Percentiles rank a stretch among this genome's conserved stretches.
Evolutionary conservation across 106 monocot species (phyloP).

Genomic region (Dactylorhiza incarnata): DNA sequence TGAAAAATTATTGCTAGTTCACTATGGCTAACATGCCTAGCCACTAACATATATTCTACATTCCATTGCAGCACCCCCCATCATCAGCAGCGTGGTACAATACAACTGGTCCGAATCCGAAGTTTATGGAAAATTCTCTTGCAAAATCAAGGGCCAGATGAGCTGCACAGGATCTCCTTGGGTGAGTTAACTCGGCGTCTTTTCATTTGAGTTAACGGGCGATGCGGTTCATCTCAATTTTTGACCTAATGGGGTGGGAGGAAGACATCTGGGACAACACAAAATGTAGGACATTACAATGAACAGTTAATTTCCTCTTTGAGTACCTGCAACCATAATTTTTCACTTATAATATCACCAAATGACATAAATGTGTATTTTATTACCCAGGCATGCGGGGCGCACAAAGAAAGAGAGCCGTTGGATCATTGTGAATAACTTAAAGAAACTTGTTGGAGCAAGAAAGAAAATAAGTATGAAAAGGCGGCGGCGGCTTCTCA

Average conservation of each 20-base stretch:
- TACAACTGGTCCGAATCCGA: not conserved
- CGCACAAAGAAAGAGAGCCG: too few species aligned
- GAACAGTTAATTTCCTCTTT: not conserved
- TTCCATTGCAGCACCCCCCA: not conserved
- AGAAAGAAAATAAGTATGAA: not conserved
- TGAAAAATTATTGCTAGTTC: not conserved
- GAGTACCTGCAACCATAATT: not conserved
- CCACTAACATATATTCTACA: slow-evolving; percentile 12
- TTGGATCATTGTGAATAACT: too few species aligned
- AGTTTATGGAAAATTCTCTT: not conserved
- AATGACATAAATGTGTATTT: not conserved
- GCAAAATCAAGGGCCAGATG: not conserved
- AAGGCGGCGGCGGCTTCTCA: slow-evolving; percentile 18
- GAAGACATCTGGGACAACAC: not conserved
- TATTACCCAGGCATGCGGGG: too few species aligned
- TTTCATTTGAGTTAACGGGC: too few species aligned
- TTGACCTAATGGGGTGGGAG: not conserved
- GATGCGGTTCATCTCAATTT: not conserved
- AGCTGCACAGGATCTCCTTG: not conserved
- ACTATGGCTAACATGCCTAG: slow-evolving; percentile 32
- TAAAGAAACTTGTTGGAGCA: not conserved
- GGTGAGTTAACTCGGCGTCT: not conserved
- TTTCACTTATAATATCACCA: not conserved
- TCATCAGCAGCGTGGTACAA: not conserved
- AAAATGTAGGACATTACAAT: not conserved